These are phyloP conservation scores for Fraxinus americana DNA, from an alignment of 257 asterid species.

Conservation along the genomic window DNA sequence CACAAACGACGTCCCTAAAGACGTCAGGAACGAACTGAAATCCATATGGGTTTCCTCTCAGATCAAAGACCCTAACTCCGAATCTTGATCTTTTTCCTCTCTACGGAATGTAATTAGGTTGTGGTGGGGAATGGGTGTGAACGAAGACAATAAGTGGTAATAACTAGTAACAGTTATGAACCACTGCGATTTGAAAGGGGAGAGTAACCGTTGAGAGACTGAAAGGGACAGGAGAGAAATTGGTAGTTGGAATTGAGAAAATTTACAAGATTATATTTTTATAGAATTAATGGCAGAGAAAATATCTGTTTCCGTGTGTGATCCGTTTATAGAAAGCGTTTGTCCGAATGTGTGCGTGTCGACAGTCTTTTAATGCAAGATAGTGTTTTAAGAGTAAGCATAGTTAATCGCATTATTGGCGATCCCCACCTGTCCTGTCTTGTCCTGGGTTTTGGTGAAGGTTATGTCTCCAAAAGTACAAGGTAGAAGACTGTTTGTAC, in stretches of 20 bases:
- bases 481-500: too few species aligned
- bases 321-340: not conserved
- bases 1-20: conserved; percentile 73
- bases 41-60: conserved; percentile 55
- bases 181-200: conserved; percentile 22
- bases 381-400: not conserved
- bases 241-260: not conserved
- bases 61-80: not conserved
- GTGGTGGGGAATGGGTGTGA: not conserved
- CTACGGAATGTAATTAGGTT: not conserved
- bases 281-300: not conserved
- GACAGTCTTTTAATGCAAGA: not conserved
- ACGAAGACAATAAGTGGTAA: not conserved
- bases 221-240: conserved; percentile 1
- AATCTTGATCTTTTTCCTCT: not conserved
- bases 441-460: too few species aligned
- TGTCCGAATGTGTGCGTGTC: not conserved
- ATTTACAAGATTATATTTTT: not conserved
- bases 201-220: conserved; percentile 33
- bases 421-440: too few species aligned
- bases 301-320: not conserved
- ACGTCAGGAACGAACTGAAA: conserved; percentile 80
- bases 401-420: not conserved
- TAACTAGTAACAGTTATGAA: conserved; percentile 28
- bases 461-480: too few species aligned